Percentiles rank a stretch among this genome's conserved stretches.
Evolutionary conservation across 352 stramenopile genomes (phyloP).

Genomic region (Elongisporangium senticosum): DNA sequence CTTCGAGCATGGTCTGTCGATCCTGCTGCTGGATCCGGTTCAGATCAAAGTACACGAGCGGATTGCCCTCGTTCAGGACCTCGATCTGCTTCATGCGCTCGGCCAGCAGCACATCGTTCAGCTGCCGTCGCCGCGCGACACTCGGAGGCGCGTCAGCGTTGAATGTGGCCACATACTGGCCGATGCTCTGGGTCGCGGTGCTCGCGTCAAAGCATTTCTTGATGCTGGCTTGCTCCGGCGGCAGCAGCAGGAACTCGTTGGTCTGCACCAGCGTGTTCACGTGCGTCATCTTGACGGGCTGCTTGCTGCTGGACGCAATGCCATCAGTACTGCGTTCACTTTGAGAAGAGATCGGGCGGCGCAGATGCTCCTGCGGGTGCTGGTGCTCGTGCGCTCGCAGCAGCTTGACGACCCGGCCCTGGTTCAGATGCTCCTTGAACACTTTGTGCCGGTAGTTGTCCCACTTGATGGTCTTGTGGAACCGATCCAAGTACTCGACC

Average conservation of each 20-base stretch:
- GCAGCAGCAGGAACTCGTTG: conserved; percentile 54
- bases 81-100: conserved; percentile 24
- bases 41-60: conserved; percentile 49
- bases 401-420: conserved; percentile 40
- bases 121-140: conserved; percentile 17
- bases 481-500: conserved; percentile 64
- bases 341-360: neutral
- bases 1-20: conserved; percentile 14
- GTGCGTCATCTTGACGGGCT: conserved; percentile 4
- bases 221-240: conserved; percentile 11
- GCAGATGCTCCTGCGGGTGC: neutral
- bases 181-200: conserved; percentile 22
- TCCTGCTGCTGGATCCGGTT: conserved; percentile 25
- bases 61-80: conserved; percentile 58
- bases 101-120: conserved; percentile 22
- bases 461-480: conserved; percentile 70
- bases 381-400: conserved; percentile 12
- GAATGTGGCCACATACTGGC: conserved; percentile 41
- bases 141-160: conserved; percentile 50
- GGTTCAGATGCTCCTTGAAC: conserved; percentile 36
- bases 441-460: conserved; percentile 47
- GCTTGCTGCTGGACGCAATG: neutral
- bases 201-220: conserved; percentile 10
- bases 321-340: neutral
- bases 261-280: conserved; percentile 28